Percentiles rank a stretch among this genome's conserved stretches.
These are phyloP conservation scores for Pulveroboletus frians DNA, from an alignment of 768 basidiomycete species.

Conservation along the genomic window DNA sequence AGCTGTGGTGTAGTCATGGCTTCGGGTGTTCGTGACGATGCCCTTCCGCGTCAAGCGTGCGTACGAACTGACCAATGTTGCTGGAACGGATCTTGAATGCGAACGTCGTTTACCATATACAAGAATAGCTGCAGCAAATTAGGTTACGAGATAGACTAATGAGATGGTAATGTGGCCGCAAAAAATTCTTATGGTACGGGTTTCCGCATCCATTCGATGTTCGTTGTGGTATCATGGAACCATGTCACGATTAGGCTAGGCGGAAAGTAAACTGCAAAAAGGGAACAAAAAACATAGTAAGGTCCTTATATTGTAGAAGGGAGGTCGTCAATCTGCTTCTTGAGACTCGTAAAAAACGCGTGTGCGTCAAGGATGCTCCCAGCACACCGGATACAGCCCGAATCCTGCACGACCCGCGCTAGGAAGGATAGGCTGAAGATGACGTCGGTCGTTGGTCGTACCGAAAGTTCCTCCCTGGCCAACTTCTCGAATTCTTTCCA, in stretches of 20 bases:
- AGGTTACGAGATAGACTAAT: neutral
- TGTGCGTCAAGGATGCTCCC: slow-evolving; percentile 62
- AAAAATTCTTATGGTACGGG: slow-evolving; percentile 1
- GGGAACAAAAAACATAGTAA: neutral
- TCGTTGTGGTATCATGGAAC: neutral
- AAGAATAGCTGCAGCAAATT: neutral
- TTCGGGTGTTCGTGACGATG: slow-evolving; percentile 9
- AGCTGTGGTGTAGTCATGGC: slow-evolving; percentile 69
- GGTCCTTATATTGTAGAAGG: slow-evolving; percentile 38
- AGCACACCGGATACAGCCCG: slow-evolving; percentile 59
- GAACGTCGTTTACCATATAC: neutral
- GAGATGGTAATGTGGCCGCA: too few relatives aligned
- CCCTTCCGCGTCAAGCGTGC: neutral
- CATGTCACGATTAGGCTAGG: neutral
- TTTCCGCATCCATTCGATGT: neutral
- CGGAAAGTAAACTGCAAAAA: neutral
- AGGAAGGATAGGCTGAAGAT: slow-evolving; percentile 62
- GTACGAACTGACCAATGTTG: neutral
- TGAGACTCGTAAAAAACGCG: slow-evolving; percentile 50
- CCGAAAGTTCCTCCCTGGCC: slow-evolving; percentile 53
- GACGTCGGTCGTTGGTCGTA: slow-evolving; percentile 51
- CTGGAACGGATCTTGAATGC: slow-evolving; percentile 16
- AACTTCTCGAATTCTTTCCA: slow-evolving; percentile 57
- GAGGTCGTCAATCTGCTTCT: slow-evolving; percentile 51
- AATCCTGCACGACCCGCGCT: slow-evolving; percentile 42